Conservation (phyloP, 2,329 filamentous ascomycete genomes). For the Zymoseptoria passerinii region DNA sequence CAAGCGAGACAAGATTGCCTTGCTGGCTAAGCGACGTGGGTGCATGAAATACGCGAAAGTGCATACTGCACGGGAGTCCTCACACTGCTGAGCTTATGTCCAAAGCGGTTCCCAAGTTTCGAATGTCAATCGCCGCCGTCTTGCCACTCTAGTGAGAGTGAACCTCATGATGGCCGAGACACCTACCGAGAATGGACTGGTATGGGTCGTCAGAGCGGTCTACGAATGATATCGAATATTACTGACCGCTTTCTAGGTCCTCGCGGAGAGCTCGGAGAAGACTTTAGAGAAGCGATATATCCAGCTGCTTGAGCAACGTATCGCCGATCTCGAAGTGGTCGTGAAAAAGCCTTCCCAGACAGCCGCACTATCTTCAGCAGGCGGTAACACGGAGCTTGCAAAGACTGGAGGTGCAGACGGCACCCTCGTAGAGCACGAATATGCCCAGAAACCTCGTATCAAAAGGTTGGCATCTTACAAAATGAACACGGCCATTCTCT, state of each 20-base stretch:
- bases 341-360: background rate
- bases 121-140: background rate
- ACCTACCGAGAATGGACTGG: too few relatives aligned
- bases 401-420: background rate
- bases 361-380: background rate
- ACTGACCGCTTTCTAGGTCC: too few relatives aligned
- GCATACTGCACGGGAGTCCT: background rate
- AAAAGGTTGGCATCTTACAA: background rate
- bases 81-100: background rate
- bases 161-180: background rate
- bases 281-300: slow-evolving; percentile 3
- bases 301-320: slow-evolving; percentile 4
- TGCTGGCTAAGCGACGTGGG: background rate
- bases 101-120: background rate
- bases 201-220: too few relatives aligned
- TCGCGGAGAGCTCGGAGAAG: too few relatives aligned
- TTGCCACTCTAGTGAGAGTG: background rate
- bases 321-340: slow-evolving; percentile 1
- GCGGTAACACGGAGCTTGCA: background rate
- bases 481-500: too few relatives aligned
- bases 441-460: background rate
- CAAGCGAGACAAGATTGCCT: background rate
- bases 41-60: background rate
- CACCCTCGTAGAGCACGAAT: background rate
- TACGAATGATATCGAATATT: too few relatives aligned